These are phyloP conservation scores for Naematelia aurantialba DNA, from an alignment of 768 basidiomycete species.

Conservation along the genomic window DNA sequence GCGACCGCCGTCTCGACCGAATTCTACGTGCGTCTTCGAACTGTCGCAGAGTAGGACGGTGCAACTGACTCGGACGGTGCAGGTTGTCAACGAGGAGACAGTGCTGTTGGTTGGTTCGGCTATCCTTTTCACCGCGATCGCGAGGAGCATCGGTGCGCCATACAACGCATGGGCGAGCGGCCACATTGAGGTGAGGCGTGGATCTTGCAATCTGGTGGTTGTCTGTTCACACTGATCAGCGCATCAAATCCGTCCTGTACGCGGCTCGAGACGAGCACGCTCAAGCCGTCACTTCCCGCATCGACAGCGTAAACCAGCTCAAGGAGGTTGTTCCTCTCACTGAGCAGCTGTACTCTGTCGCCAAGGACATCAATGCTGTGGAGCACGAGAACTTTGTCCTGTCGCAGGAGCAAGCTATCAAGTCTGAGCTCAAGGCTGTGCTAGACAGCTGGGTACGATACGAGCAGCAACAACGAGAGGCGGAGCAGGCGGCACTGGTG, in stretches of 20 bases:
- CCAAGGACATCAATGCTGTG: conserved; percentile 91
- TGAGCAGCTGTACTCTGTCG: conserved; percentile 80
- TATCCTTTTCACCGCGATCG: conserved; percentile 76
- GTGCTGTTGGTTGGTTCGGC: conserved; percentile 79
- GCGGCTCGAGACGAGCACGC: conserved; percentile 83
- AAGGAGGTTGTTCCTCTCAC: conserved; percentile 93
- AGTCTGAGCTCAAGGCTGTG: conserved; percentile 85
- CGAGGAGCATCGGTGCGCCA: conserved; percentile 65
- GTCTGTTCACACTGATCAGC: conserved; percentile 36
- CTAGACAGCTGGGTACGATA: conserved; percentile 97
- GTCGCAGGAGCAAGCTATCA: conserved; percentile 79
- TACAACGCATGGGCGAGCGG: conserved; percentile 89
- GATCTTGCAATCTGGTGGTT: not conserved
- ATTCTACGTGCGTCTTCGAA: conserved; percentile 63
- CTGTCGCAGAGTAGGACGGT: not conserved
- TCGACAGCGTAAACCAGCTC: conserved; percentile 84
- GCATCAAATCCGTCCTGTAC: conserved; percentile 76
- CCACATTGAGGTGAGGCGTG: conserved; percentile 62
- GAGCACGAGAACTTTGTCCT: conserved; percentile 87
- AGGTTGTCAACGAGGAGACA: conserved; percentile 88
- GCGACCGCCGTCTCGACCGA: conserved; percentile 95
- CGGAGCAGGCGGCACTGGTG: conserved; percentile 87
- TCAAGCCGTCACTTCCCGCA: conserved; percentile 85
- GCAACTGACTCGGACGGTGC: conserved; percentile 1
- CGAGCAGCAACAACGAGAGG: conserved; percentile 95